Base-by-base conservation (phyloP, 106 monocot species). In the Hemerocallis citrina region DNA sequence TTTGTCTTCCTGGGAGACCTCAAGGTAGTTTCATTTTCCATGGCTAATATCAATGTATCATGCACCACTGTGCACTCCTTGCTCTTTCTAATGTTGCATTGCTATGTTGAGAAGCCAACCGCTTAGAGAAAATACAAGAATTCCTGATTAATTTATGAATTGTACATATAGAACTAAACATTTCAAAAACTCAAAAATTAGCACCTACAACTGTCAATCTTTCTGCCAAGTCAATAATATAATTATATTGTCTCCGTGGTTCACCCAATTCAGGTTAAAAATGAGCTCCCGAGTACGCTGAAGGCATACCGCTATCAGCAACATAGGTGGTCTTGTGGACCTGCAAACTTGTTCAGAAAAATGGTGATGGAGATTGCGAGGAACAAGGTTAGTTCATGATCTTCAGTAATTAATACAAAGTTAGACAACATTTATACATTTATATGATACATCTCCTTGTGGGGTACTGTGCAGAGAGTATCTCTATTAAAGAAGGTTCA, bases 221-320 rank as follows among this genome's bases (percentile, higher is more conserved):
- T n/a, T n/a, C n/a, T n/a, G n/a, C n/a, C 14, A 2, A 49, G 4
- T 34, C n/a, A 51, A 51, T 8, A 9, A 51, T 14, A 21, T 36
- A 35, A 57, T 35, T 21, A 20, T 20, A n/a, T 20, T 28, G 10
- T 35, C 8, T 57, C n/a, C 19, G 6, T 36, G 33, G 21, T 12
- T 36, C 30, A 22, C 34, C 57, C 17, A 66, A 41, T n/a, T 41
- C 27, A 76, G 76, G 76, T 76, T 0, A 76, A 76, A 23, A 76
- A 65, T 52, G 76, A 76, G 60, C 51, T 76, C 12, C 76, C 76
- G 14, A 70, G 76, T 41, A 76, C 70, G 21, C 43, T 76, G 49
- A 70, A 76, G 76, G 76, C 76, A 35, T 76, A 65, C 40, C 76
- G 76, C 23, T 76, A 76, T 57, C 76, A 76, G 48, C 76, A 76